Evolutionary conservation across 2,329 filamentous ascomycete species (phyloP).

Genomic region (Hypoxylon sp.): DNA sequence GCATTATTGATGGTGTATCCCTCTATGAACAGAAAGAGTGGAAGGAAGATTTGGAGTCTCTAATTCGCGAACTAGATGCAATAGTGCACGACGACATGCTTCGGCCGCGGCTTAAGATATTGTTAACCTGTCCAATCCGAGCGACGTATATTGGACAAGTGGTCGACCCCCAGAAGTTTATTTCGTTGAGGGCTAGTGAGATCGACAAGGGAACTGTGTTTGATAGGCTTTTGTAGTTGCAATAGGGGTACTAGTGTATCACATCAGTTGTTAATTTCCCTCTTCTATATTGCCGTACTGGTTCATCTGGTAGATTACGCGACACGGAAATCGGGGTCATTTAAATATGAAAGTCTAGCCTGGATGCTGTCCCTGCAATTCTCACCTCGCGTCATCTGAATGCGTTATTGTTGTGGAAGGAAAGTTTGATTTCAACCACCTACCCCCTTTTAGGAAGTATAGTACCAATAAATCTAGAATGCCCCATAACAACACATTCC

Average conservation of each 20-base stretch:
- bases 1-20: neutral
- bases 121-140: neutral
- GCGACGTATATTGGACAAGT: neutral
- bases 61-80: neutral
- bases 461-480: no score
- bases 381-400: no score
- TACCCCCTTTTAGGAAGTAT: no score
- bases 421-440: no score
- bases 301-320: no score
- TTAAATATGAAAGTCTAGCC: no score
- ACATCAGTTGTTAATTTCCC: no score
- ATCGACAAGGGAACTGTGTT: neutral
- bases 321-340: no score
- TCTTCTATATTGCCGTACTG: no score
- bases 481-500: no score
- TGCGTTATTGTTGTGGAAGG: no score
- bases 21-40: neutral
- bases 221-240: neutral
- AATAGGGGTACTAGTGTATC: neutral
- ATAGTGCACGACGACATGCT: neutral
- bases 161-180: neutral
- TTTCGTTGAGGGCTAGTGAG: neutral
- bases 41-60: neutral
- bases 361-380: no score
- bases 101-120: neutral